A percentile compares a stretch with the other conserved stretches of the same genome.
phyloP scores from a whole-genome alignment of 352 stramenopile genomes.

The Phytophthora citricola region DNA sequence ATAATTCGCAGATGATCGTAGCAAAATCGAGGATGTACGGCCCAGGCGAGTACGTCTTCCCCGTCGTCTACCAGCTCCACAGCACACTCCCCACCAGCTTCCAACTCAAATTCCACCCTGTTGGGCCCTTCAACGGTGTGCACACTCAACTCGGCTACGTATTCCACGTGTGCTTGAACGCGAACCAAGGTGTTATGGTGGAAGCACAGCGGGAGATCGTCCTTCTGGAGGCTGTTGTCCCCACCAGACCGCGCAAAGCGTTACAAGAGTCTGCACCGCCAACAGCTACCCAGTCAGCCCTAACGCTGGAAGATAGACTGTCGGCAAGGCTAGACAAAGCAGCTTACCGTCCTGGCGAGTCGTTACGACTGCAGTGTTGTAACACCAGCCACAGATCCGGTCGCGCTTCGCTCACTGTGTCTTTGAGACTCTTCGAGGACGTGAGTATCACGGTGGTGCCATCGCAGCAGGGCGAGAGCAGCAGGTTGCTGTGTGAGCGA shows the following conservation, averaged over 20 bases:
- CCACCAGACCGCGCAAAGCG: neutral
- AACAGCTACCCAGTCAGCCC: neutral
- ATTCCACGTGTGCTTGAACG: constrained; percentile 16
- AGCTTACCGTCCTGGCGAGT: constrained; percentile 3
- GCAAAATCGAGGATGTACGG: constrained; percentile 22
- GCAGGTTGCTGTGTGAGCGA: constrained; percentile 2
- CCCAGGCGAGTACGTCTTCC: constrained; percentile 25
- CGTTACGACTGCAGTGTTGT: constrained; percentile 8
- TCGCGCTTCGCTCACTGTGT: constrained; percentile 2
- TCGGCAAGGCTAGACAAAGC: constrained; percentile 10
- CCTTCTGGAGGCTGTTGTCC: constrained; percentile 3
- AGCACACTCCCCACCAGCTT: constrained; percentile 13
- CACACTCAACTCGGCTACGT: constrained; percentile 18
- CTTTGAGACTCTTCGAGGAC: constrained; percentile 20
- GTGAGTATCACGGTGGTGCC: constrained; percentile 8
- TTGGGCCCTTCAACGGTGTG: constrained; percentile 10
- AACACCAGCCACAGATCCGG: neutral
- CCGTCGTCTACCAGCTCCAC: constrained; percentile 30
- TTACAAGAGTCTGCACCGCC: neutral
- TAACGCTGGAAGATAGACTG: neutral
- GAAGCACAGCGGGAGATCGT: constrained; percentile 12
- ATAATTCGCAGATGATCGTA: constrained; percentile 14
- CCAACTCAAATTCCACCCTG: constrained; percentile 16
- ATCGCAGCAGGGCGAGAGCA: constrained; percentile 4
- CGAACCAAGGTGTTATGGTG: constrained; percentile 12